Base-by-base conservation (phyloP, 1,284 basidiomycete genomes). In the Flammula alnicola region DNA sequence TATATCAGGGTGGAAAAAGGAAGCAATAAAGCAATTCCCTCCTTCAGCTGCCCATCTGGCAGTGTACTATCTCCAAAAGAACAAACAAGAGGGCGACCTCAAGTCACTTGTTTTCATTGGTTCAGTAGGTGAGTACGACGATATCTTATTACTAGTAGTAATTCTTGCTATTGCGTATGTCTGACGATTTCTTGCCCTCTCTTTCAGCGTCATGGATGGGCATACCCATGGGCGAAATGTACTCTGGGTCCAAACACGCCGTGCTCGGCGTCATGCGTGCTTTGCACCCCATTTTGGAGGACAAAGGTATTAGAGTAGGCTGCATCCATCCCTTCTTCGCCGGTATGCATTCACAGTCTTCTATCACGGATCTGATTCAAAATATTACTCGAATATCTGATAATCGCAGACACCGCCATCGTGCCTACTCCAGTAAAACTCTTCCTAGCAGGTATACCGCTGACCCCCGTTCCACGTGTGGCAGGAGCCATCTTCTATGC, bases 261-360 rank as follows among this genome's bases (percentile, higher is more conserved):
- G 59, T 80, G 11, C 68, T 84, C 2, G 84, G 82, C 3, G 50
- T 84, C 20, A 78, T 81, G 76, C 74, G 80, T 11, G 71, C 77
- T 2, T 59, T 83, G 1, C 62, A 72, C 47, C 66, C 67, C 23
- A 58, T 66, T 16, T 66, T 75, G 17, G 59, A 63, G 5, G 10
- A 58, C 1, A 55, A 71, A 32, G 71, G 73, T 12, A 76, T 84
- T 52, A 73, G 80, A 12, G 65, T 81, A 20, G 71, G 68, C 10
- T 67, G 71, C 49, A 74, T 84, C 29, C 79, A 78, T 49, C 81
- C 81, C 0, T 82, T 72, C 62, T 81, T 79, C 51, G 77, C 77
- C 32, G 77, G 79, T 76, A 44, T 41, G 66, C 55, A 29, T 38
- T 35, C n/a, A n/a, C n/a, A n/a, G n/a, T n/a, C n/a, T n/a, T n/a